Base-by-base conservation (phyloP, 495 filamentous ascomycete genomes). In the Rusavskia elegans region DNA sequence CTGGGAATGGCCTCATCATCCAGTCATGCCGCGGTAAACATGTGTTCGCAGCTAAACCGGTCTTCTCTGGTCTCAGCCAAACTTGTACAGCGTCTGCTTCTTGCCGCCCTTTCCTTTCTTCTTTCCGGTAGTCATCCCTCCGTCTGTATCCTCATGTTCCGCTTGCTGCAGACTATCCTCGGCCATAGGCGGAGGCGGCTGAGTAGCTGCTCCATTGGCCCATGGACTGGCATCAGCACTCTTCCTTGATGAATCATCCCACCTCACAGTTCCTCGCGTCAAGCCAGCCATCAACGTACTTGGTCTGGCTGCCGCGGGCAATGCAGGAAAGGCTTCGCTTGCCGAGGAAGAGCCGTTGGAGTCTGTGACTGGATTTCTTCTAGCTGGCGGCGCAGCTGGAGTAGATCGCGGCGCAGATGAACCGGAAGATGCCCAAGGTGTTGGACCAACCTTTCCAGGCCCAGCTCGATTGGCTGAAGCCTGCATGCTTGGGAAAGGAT, bases 201-300 rank as follows among this genome's bases (percentile, higher is more conserved):
- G 45, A 53, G 54, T 54, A 36, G 59, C 42, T 17, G 55, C 52
- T 10, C 53, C 58, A 48, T 56, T 49, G 51, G 50, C 56, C 78
- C 79, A 81, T 21, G 73, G 68, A 58, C 68, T 75, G 6, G 63
- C 57, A 23, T 61, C 58, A 8, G 56, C 50, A 1, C 37, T 53
- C 16, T 40, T 55, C n/a, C 32, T 52, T 35, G 13, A 13, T n/a
- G 49, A 64, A 35, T 79, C 68, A 54, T 87, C 81, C 65, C 87
- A 74, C 44, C 83, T 75, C 30, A 92, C 81, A 20, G 76, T 81
- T 0, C 83, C 79, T 2, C 75, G 73, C 0, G 82, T 83, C 56
- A 89, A 85, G 1, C 87, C 88, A 23, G 86, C 85, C 56, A 92
- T 84, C 7, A 85, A 77, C 6, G 81, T 84, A 52, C 80, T 81